phyloP scores from a whole-genome alignment of 1,284 basidiomycete genomes.

The Sutorius eximius region DNA sequence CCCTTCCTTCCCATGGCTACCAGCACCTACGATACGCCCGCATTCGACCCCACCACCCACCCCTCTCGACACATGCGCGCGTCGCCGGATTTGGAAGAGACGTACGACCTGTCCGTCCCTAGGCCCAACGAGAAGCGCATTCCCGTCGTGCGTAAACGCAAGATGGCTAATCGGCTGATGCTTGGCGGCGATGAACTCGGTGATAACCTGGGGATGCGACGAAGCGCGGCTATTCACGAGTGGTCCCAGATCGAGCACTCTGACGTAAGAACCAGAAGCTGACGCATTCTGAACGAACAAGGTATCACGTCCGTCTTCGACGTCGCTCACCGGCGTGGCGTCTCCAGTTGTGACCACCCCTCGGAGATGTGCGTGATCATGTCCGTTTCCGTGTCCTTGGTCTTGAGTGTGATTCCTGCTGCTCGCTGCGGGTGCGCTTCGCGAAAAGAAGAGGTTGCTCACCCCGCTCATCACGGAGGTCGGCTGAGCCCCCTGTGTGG shows the following conservation, averaged over 20 bases:
- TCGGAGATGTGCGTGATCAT: constrained; percentile 8
- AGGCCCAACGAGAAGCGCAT: constrained; percentile 54
- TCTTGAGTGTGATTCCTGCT: constrained; percentile 19
- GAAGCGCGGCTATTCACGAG: constrained; percentile 30
- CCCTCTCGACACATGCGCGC: constrained; percentile 30
- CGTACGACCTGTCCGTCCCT: constrained; percentile 62
- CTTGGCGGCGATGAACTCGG: constrained; percentile 49
- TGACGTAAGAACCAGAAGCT: constrained; percentile 43
- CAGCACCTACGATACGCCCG: background rate
- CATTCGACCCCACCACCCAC: background rate
- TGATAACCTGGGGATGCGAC: constrained; percentile 36
- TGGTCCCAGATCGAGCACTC: constrained; percentile 54
- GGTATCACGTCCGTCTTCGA: constrained; percentile 8
- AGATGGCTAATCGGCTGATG: constrained; percentile 53
- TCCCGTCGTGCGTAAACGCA: constrained; percentile 61
- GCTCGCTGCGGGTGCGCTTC: constrained; percentile 58
- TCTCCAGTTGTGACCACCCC: constrained; percentile 11
- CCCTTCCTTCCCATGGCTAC: constrained; percentile 5
- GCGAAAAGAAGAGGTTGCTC: constrained; percentile 50
- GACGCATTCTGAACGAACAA: constrained; percentile 2
- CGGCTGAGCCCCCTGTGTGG: constrained; percentile 16
- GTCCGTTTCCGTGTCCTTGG: constrained; percentile 5
- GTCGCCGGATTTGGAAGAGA: constrained; percentile 53
- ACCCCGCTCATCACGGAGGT: constrained; percentile 23
- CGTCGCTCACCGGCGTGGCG: constrained; percentile 12